Base-by-base conservation (phyloP, 495 filamentous ascomycete species). In the Parachaetomium inaequale region DNA sequence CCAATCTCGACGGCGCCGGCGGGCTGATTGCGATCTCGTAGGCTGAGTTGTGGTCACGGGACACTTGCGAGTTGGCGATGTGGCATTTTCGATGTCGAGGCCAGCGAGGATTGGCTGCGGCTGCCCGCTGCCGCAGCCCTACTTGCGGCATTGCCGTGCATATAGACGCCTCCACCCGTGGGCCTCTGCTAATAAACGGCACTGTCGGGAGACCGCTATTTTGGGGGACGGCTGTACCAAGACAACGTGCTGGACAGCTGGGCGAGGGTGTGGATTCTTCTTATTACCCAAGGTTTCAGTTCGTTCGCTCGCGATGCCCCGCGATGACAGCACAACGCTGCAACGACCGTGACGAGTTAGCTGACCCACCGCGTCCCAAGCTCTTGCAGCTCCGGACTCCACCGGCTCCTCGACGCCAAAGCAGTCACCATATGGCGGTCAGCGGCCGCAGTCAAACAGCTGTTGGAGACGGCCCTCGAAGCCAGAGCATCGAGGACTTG, bases 291-390 rank as follows among this genome's bases (percentile, higher is more conserved):
- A 21, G 26, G 36, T 7, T 47, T 58, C 49, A 21, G 46, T 62
- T 55, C 43, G 53, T 40, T 61, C 50, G 45, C 52, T 58, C 62
- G 55, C 42, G 55, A 32, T 50, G 51, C 61, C 53, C 64, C 61
- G 61, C 55, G 65, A 66, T 70, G 69, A 64, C 68, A 71, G 59
- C 69, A 53, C 68, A 69, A 58, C 59, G 61, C 66, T 72, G 64
- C 64, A 53, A 59, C 46, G 38, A 43, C n/a, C n/a, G n/a, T n/a
- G n/a, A n/a, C n/a, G n/a, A 19, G 12, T 45, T 17, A 19, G 25
- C 42, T 45, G 34, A 50, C 42, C 66, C 63, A 66, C 61, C 45
- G 34, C 1, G 52, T 43, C 23, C 54, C 46, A 57, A 50, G 54
- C 45, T 60, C 26, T 59, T 66, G 56, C 59, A 67, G 54, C 55